Base-by-base conservation (phyloP, 805 yeast genomes). In the Teunomyces lycoperdinae region DNA sequence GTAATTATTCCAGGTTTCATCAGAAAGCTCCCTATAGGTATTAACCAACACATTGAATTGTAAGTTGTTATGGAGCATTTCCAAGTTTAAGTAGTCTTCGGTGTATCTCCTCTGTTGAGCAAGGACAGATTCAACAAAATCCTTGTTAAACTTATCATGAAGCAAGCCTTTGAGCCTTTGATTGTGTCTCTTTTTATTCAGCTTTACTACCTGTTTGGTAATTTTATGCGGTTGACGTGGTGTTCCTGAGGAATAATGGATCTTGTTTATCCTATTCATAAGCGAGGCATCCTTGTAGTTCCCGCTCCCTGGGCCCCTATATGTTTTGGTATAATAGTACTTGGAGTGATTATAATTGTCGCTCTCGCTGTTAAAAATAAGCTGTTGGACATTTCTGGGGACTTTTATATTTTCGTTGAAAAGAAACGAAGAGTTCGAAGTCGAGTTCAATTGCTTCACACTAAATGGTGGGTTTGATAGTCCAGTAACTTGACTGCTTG, bases 251-350 rank as follows among this genome's bases (percentile, higher is more conserved):
- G 64, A 55, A n/a, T 58, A 46, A 5, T 62, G 68, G 39, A 73
- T 64, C 44, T 63, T 63, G 54, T 71, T 73, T 50, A 73, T 68
- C 38, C 67, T 60, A 50, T 68, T 71, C 50, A 70, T 66, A 35
- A 73, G 52, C 2, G 75, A 67, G 0, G 74, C 75, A 54, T 73
- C 78, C 51, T 73, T 73, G 53, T 70, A 73, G 49, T 71, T 73
- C 2, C 78, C 77, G 39, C 71, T 66, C 1, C 78, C 78, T 2
- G 76, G 77, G 0, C 78, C 78, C 41, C 77, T 60, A 47, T 70
- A 71, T 30, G 66, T 62, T 50, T 70, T 70, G 17, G 67, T 62
- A 50, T 71, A 73, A 52, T 62, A 72, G 53, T 73, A 73, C 51
- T 68, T 72, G 34, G 68, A 59, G 42, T 63, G 61, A 47, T 64